These are phyloP conservation scores for Cinchona pubescens DNA, from an alignment of 257 asterid genomes.

Conservation along the genomic window DNA sequence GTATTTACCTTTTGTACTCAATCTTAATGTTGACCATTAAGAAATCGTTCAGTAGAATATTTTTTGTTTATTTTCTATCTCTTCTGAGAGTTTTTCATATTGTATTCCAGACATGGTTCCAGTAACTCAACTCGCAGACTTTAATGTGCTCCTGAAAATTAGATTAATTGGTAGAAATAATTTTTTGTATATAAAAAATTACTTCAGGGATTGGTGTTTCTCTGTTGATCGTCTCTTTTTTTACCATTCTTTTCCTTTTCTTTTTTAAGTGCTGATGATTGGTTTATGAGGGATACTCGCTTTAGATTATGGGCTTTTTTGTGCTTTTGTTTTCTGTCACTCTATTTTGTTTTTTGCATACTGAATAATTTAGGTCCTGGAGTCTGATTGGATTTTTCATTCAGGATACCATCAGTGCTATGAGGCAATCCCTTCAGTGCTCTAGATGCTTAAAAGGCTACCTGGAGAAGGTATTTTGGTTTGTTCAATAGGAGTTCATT, in stretches of 20 bases:
- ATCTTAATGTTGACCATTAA: conserved; percentile 57
- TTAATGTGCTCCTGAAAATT: conserved; percentile 28
- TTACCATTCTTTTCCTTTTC: not conserved
- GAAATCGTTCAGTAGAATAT: conserved; percentile 31
- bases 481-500: conserved; percentile 70
- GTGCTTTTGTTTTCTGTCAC: conserved; percentile 10
- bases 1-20: conserved; percentile 67
- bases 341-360: conserved; percentile 20
- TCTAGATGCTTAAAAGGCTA: conserved; percentile 84
- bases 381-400: conserved; percentile 81
- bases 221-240: not conserved
- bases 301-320: not conserved
- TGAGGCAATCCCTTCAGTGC: conserved; percentile 88
- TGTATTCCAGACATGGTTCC: conserved; percentile 32
- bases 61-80: conserved; percentile 19
- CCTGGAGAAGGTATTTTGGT: conserved; percentile 99
- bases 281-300: conserved; percentile 4
- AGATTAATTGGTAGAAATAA: conserved; percentile 27
- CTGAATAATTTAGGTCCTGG: conserved; percentile 45
- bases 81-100: conserved; percentile 19
- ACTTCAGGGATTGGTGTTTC: not conserved
- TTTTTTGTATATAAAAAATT: conserved; percentile 18
- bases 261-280: conserved; percentile 8
- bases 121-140: conserved; percentile 36
- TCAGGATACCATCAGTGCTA: conserved; percentile 84